A percentile compares a stretch with the other conserved stretches of the same genome.
These are phyloP conservation scores for Amanita pallidorosea DNA, from an alignment of 768 basidiomycete genomes.

Conservation along the genomic window DNA sequence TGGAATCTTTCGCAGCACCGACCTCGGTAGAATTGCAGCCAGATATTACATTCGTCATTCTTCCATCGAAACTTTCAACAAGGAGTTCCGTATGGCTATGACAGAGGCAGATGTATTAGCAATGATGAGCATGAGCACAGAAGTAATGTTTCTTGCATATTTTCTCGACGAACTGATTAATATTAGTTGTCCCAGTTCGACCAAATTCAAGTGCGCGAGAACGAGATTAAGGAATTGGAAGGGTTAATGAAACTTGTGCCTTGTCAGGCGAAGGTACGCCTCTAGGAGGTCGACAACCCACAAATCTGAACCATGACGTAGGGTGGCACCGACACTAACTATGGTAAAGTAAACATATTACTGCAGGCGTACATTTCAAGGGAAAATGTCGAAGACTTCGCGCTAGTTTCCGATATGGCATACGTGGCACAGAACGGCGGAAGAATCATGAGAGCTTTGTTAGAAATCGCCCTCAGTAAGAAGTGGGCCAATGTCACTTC, in stretches of 20 bases:
- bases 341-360: slow-evolving; percentile 90
- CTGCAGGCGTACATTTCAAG: slow-evolving; percentile 85
- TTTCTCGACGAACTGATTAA: neutral
- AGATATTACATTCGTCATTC: slow-evolving; percentile 88
- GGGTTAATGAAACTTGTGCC: slow-evolving; percentile 57
- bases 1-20: slow-evolving; percentile 64
- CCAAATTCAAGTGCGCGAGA: slow-evolving; percentile 90
- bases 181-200: slow-evolving; percentile 51
- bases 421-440: slow-evolving; percentile 94
- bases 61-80: slow-evolving; percentile 83
- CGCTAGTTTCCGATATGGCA: slow-evolving; percentile 87
- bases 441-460: slow-evolving; percentile 86
- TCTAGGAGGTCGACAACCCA: neutral
- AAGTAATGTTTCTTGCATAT: slow-evolving; percentile 37
- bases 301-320: slow-evolving; percentile 15
- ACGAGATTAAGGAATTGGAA: slow-evolving; percentile 77
- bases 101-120: slow-evolving; percentile 84
- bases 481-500: slow-evolving; percentile 82
- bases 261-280: slow-evolving; percentile 67
- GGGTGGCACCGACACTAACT: slow-evolving; percentile 43
- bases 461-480: slow-evolving; percentile 88
- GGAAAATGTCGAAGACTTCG: slow-evolving; percentile 83
- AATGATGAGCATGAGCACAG: slow-evolving; percentile 84
- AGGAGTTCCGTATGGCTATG: slow-evolving; percentile 71
- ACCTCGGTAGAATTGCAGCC: slow-evolving; percentile 91